A percentile compares a stretch with the other conserved stretches of the same genome.
These are phyloP conservation scores for Musa acuminata DNA, from an alignment of 176 grass and related monocot genomes.

Conservation along the genomic window DNA sequence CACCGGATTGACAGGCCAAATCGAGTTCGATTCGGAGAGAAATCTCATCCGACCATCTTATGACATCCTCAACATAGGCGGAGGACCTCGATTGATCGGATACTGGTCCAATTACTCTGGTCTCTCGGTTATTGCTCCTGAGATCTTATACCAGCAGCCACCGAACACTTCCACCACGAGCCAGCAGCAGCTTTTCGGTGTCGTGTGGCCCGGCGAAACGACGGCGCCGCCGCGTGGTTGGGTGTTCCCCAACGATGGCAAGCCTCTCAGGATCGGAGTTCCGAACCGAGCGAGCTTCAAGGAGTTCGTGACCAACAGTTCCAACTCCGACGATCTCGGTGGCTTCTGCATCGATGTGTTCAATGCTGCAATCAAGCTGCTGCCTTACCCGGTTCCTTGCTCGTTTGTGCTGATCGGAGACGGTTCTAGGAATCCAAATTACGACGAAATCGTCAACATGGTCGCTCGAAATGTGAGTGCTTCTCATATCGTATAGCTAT, in stretches of 20 bases:
- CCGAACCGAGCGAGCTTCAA: conserved; percentile 53
- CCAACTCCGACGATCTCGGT: conserved; percentile 38
- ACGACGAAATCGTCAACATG: conserved; percentile 43
- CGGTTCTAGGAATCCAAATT: conserved; percentile 66
- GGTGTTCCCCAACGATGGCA: conserved; percentile 75
- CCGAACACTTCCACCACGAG: conserved; percentile 24
- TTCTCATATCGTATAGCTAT: conserved; percentile 13
- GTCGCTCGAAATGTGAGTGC: conserved; percentile 60
- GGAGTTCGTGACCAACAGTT: conserved; percentile 57
- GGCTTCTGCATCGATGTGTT: conserved; percentile 98
- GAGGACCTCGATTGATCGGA: conserved; percentile 49
- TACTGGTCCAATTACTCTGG: conserved; percentile 59
- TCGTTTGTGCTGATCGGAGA: conserved; percentile 57
- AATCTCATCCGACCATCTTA: conserved; percentile 40
- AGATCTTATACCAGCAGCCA: conserved; percentile 29
- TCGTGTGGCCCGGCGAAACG: conserved; percentile 76
- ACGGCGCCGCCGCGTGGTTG: conserved; percentile 57
- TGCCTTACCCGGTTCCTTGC: conserved; percentile 61
- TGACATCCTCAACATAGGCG: conserved; percentile 74
- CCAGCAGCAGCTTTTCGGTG: conserved; percentile 39
- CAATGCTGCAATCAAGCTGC: conserved; percentile 48
- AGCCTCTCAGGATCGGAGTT: conserved; percentile 66
- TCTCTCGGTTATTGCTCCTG: conserved; percentile 36
- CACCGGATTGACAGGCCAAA: conserved; percentile 51
- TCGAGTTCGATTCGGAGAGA: conserved; percentile 32